Evolutionary conservation across 768 basidiomycete species (phyloP).

Genomic region (Pholiota molesta): DNA sequence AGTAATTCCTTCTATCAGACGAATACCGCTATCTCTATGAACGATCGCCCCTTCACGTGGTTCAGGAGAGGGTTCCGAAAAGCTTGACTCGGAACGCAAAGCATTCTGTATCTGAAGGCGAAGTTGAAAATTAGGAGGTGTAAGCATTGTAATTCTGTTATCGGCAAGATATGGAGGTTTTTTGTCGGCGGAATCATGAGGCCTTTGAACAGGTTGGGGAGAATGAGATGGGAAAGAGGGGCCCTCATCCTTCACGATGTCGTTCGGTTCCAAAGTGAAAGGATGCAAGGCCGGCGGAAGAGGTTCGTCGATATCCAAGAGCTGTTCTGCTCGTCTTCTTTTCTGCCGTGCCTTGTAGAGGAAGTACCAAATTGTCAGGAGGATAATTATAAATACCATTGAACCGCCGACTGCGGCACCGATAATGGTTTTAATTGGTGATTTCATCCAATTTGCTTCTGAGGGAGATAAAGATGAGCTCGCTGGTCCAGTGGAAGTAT

Average conservation of each 20-base stretch:
- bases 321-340: not conserved
- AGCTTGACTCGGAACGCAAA: not conserved
- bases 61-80: not conserved
- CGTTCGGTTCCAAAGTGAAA: not conserved
- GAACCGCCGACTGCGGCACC: not conserved
- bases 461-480: not conserved
- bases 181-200: not conserved
- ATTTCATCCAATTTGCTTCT: not conserved
- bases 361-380: not conserved
- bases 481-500: not conserved
- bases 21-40: not conserved
- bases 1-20: not conserved
- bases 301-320: not conserved
- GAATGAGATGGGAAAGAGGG: too few relatives aligned
- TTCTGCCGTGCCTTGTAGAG: not conserved
- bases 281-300: not conserved
- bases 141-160: not conserved
- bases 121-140: not conserved
- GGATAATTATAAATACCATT: not conserved
- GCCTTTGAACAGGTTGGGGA: too few relatives aligned
- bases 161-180: not conserved
- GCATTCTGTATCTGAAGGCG: not conserved
- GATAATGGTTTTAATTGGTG: not conserved
- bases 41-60: not conserved
- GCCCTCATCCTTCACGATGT: too few relatives aligned